phyloP scores from a whole-genome alignment of 805 yeast species.

The Candida corydali region DNA sequence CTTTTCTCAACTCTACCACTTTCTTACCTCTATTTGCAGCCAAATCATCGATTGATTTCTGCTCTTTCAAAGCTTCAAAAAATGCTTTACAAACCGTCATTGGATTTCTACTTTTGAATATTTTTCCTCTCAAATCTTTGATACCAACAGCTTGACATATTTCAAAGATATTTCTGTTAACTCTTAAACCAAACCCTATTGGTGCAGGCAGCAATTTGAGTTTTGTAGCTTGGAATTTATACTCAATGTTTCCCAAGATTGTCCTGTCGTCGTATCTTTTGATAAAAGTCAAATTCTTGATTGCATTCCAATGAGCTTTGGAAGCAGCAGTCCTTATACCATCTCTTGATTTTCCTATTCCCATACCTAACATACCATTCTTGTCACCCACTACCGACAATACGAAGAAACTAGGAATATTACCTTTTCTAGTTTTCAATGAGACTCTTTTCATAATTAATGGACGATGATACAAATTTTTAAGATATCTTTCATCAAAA shows the following conservation, averaged over 20 bases:
- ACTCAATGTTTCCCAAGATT: conserved; percentile 75
- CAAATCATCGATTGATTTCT: conserved; percentile 78
- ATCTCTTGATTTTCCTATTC: conserved; percentile 87
- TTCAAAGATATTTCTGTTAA: conserved; percentile 84
- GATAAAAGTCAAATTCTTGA: conserved; percentile 73
- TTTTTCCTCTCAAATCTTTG: conserved; percentile 87
- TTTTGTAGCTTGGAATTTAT: conserved; percentile 83
- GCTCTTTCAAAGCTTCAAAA: conserved; percentile 78
- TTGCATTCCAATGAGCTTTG: conserved; percentile 92
- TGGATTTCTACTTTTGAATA: conserved; percentile 86
- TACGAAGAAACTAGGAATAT: conserved; percentile 75
- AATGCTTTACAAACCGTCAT: conserved; percentile 93
- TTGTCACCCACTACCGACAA: conserved; percentile 89
- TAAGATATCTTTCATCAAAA: conserved; percentile 56
- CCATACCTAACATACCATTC: conserved; percentile 91
- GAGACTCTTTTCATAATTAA: conserved; percentile 75
- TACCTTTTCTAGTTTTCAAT: conserved; percentile 90
- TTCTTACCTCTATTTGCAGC: conserved; percentile 93
- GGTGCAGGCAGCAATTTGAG: conserved; percentile 82
- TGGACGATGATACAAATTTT: conserved; percentile 59
- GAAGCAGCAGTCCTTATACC: conserved; percentile 70
- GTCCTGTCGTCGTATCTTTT: conserved; percentile 92
- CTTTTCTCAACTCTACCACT: conserved; percentile 86
- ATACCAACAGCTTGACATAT: conserved; percentile 92
- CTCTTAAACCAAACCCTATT: conserved; percentile 90